These are phyloP conservation scores for Rosa rugosa DNA, from an alignment of 306 rosid species.

Conservation along the genomic window DNA sequence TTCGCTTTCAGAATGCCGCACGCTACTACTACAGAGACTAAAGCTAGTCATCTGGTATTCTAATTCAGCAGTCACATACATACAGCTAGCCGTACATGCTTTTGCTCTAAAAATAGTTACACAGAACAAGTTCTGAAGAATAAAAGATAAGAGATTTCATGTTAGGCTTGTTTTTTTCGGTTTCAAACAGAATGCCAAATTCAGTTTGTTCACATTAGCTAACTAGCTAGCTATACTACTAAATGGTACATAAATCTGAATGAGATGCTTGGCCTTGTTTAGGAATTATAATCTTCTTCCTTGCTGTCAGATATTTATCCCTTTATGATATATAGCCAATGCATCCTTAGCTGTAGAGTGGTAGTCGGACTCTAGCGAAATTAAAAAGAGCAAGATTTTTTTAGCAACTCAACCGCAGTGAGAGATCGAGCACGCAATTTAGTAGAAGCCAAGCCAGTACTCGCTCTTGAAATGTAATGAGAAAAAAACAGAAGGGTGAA, in stretches of 20 bases:
- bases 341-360: neutral
- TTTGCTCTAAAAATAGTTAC: constrained; percentile 15
- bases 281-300: neutral
- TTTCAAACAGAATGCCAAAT: neutral
- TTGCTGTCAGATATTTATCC: neutral
- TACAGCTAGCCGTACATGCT: neutral
- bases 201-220: neutral
- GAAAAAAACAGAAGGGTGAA: neutral
- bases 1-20: neutral
- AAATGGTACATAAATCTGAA: neutral
- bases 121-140: neutral
- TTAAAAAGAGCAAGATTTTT: neutral
- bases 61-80: constrained; percentile 1
- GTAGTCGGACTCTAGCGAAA: neutral
- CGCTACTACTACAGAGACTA: too few relatives aligned
- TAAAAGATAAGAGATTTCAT: neutral
- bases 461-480: neutral
- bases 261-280: neutral
- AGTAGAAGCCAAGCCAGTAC: neutral
- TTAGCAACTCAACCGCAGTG: neutral
- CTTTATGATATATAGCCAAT: neutral
- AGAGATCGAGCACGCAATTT: neutral
- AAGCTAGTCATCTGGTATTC: neutral
- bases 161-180: neutral
- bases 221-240: neutral